These are phyloP conservation scores for Pyronema domesticum DNA, from an alignment of 495 filamentous ascomycete genomes.

Conservation along the genomic window DNA sequence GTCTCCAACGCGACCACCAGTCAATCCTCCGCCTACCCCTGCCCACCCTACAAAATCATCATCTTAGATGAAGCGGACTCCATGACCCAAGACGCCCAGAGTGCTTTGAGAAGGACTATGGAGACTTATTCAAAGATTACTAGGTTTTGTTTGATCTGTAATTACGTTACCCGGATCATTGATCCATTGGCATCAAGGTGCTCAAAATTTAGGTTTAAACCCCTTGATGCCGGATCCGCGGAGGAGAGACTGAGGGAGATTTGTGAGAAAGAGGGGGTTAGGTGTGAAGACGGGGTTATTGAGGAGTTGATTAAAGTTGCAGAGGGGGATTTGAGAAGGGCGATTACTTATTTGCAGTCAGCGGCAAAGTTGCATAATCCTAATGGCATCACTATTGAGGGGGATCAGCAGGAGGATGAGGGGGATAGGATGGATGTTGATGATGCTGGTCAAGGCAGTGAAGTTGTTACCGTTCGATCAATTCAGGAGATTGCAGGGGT, in stretches of 20 bases:
- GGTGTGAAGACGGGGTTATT: slow-evolving; percentile 55
- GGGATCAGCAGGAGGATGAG: slow-evolving; percentile 34
- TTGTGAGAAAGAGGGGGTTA: slow-evolving; percentile 55
- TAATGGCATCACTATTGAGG: slow-evolving; percentile 11
- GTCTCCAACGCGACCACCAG: slow-evolving; percentile 59
- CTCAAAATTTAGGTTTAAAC: slow-evolving; percentile 97
- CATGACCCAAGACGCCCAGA: slow-evolving; percentile 98
- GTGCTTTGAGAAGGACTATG: slow-evolving; percentile 83
- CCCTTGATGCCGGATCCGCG: slow-evolving; percentile 66
- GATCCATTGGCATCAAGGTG: slow-evolving; percentile 84
- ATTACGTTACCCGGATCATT: slow-evolving; percentile 96
- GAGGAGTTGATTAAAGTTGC: slow-evolving; percentile 70
- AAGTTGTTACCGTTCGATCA: slow-evolving; percentile 49
- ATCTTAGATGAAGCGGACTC: slow-evolving; percentile 93
- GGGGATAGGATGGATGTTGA: slow-evolving; percentile 34
- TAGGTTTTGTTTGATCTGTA: slow-evolving; percentile 92
- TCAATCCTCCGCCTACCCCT: slow-evolving; percentile 60
- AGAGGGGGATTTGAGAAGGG: slow-evolving; percentile 86
- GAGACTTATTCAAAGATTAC: slow-evolving; percentile 95
- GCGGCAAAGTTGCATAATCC: slow-evolving; percentile 47
- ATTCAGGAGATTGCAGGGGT: slow-evolving; percentile 95
- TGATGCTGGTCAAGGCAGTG: slow-evolving; percentile 28
- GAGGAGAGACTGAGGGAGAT: slow-evolving; percentile 60
- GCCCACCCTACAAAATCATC: slow-evolving; percentile 96
- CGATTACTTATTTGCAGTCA: slow-evolving; percentile 90